These are phyloP conservation scores for Pyricularia sp. DNA, from an alignment of 2,329 filamentous ascomycete genomes.

Conservation along the genomic window DNA sequence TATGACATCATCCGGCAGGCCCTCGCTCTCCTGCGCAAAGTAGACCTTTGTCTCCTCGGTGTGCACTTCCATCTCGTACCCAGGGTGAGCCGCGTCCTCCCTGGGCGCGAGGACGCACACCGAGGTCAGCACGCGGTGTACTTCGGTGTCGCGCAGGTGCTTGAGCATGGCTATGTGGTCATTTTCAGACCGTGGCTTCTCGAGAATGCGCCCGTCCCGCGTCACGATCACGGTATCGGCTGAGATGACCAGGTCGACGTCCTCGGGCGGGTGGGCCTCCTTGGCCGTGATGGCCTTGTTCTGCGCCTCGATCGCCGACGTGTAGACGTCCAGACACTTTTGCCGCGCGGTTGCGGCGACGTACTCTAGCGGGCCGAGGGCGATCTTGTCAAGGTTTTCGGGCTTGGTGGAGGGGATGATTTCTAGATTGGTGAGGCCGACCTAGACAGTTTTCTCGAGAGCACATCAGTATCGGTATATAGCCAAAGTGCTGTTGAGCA, in stretches of 20 bases:
- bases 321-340: conserved; percentile 71
- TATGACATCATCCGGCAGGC: conserved; percentile 69
- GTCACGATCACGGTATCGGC: conserved; percentile 88
- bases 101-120: conserved; percentile 77
- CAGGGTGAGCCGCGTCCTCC: conserved; percentile 70
- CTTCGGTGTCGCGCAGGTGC: conserved; percentile 63
- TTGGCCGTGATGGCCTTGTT: conserved; percentile 11
- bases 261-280: conserved; percentile 30
- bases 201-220: conserved; percentile 66
- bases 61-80: conserved; percentile 71
- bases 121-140: conserved; percentile 79
- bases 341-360: conserved; percentile 76
- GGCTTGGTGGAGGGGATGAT: conserved; percentile 74
- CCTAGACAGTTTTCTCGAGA: conserved; percentile 30
- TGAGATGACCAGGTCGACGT: conserved; percentile 77
- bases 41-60: conserved; percentile 89
- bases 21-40: conserved; percentile 59
- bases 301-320: conserved; percentile 31
- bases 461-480: not conserved
- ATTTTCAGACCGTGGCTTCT: conserved; percentile 77
- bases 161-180: conserved; percentile 82
- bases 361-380: conserved; percentile 77
- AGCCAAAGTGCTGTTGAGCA: not conserved
- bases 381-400: conserved; percentile 73
- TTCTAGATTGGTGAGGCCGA: conserved; percentile 76